Percentiles rank a stretch among this genome's conserved stretches.
Evolutionary conservation across 106 monocot genomes (phyloP).

Genomic region (Chionographis japonica): DNA sequence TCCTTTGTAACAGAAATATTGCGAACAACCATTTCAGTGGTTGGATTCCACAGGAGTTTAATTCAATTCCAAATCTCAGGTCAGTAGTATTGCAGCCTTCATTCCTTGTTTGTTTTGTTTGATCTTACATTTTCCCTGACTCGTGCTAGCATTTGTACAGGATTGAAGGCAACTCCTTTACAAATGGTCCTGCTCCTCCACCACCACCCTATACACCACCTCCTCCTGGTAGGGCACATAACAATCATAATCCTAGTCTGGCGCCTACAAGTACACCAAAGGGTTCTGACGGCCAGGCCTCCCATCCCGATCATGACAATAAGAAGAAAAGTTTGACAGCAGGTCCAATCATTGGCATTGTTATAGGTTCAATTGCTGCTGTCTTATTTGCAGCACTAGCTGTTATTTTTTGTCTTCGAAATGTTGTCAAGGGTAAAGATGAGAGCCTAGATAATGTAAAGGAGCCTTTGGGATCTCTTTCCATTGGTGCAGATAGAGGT

Average conservation of each 20-base stretch:
- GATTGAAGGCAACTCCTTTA: slow-evolving; percentile 65
- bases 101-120: slow-evolving; percentile 5
- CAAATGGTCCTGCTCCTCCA: slow-evolving; percentile 64
- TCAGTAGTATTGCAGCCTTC: slow-evolving; percentile 22
- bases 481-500: slow-evolving; percentile 39
- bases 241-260: slow-evolving; percentile 25
- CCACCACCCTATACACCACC: slow-evolving; percentile 66
- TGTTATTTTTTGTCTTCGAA: slow-evolving; percentile 17
- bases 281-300: slow-evolving; percentile 8
- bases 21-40: slow-evolving; percentile 82
- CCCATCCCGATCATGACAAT: slow-evolving; percentile 3
- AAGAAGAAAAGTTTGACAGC: slow-evolving; percentile 24
- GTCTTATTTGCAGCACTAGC: slow-evolving; percentile 26
- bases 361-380: slow-evolving; percentile 30
- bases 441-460: slow-evolving; percentile 10
- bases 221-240: slow-evolving; percentile 27
- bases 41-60: slow-evolving; percentile 75
- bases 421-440: slow-evolving; percentile 18
- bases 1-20: slow-evolving; percentile 57
- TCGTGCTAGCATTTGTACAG: slow-evolving; percentile 29
- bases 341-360: slow-evolving; percentile 38
- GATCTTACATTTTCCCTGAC: not conserved
- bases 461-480: slow-evolving; percentile 11
- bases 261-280: slow-evolving; percentile 17
- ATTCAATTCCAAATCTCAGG: slow-evolving; percentile 62